Evolutionary conservation across 805 yeast species (phyloP), one percentile per base, ranked within the genome.

Genomic region (Limtongia smithiae): DNA sequence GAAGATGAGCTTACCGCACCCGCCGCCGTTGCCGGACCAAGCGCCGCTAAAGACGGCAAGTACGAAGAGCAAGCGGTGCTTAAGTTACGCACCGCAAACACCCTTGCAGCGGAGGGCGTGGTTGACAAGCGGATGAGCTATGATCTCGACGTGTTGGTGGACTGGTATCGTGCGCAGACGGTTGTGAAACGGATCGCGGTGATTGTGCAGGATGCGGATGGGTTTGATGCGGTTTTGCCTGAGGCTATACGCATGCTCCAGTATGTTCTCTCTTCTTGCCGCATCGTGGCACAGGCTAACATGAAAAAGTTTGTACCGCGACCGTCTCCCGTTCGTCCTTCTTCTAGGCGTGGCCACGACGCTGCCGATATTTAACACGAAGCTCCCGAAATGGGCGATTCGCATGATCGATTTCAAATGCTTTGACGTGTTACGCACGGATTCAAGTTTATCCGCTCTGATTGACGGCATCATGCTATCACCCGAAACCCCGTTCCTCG

Each of bases 121-220:
- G 31, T 51, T 22, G 71, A 70, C 41, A 56, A 66, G 31, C 55
- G 71, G 21, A 50, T 70, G 27, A 56, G 68, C 25, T 71, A 68
- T 43, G 74, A 70, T 39, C 60, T 70, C 24, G 67, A 64, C 25
- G 61, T 69, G 11, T 54, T 70, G 31, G 61, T 46, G 6, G 68
- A 67, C 18, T 69, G 71, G 69, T 56, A 60, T n/a, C 33, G 37
- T 14, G 41, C 31, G 8, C 54, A 51, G 20, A 45, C 33, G 20
- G 28, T 44, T 7, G 12, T 50, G 7, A 40, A 49, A 15, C 36
- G 43, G 33, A 45, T 70, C 20, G 65, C 67, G 8, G 39, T 66
- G 2, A 47, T 65, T 12, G 47, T 70, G 2, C 71, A 71, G 22
- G 73, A 71, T 50, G 65, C 71, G 3, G 73, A 69, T 27, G 62